Evolutionary conservation across 768 basidiomycete genomes (phyloP), one percentile per base, ranked within the genome.

Genomic region (Multifurca ochricompacta): DNA sequence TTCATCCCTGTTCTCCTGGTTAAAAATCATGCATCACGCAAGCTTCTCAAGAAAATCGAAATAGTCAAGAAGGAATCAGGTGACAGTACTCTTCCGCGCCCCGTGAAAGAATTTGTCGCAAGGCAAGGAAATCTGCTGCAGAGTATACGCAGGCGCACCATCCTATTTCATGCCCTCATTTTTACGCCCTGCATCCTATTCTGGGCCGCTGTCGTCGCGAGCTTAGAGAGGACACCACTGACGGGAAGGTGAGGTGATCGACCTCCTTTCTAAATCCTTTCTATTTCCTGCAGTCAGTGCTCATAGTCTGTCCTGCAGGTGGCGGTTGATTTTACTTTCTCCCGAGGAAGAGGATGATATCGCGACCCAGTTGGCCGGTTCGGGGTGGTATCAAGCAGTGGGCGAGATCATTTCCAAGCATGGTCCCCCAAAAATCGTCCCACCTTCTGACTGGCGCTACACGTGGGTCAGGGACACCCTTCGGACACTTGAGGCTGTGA

Each of bases 261-360:
- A 11, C 16, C 43, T 9, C 9, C 9, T 37, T 18, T 28, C n/a
- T n/a, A n/a, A 21, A 46, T 25, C 30, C 25, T 13, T 19, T 21
- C 34, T 30, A 16, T 34, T n/a, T 34, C 16, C 18, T 14, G 28
- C 18, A 11, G n/a, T 21, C 23, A 14, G 16, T 43, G 19, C 55
- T 61, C 53, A 25, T 34, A 2, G 19, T 19, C 28, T 3, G 8
- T 50, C n/a, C 6, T 27, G 27, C 59, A 91, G 91, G 64, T 89
- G 87, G 85, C 78, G 93, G 49, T 68, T 92, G 61, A 94, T 96
- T 56, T 74, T 94, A 8, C 77, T 96, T 14, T 92, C 91, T 3
- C 92, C 93, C 2, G 87, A 91, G 61, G 93, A 96, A 69, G 93
- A 97, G 65, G 90, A 93, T 48, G 82, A 82, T 28, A 89, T 97